Evolutionary conservation across 768 basidiomycete genomes (phyloP).

Genomic region (Kwoniella sp.): DNA sequence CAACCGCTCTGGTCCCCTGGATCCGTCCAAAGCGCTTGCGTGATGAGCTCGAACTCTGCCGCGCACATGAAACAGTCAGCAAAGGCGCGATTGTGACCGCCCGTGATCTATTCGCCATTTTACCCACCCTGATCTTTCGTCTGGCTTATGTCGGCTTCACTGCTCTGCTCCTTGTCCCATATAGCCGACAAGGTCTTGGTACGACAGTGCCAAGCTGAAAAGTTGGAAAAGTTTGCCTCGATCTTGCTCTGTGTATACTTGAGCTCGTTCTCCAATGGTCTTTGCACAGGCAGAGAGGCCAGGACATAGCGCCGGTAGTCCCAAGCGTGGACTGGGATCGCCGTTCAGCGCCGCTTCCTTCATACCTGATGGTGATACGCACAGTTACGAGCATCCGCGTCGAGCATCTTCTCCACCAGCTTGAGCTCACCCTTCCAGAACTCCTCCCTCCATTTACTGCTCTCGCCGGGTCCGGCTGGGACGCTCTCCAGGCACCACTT

Average conservation of each 20-base stretch:
- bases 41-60: conserved; percentile 84
- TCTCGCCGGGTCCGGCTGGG: conserved; percentile 63
- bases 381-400: conserved; percentile 91
- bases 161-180: conserved; percentile 54
- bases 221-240: conserved; percentile 89
- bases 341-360: neutral
- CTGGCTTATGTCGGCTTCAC: conserved; percentile 56
- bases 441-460: conserved; percentile 61
- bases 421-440: conserved; percentile 82
- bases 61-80: neutral
- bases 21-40: conserved; percentile 93
- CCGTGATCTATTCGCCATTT: too few species aligned
- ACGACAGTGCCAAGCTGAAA: conserved; percentile 98
- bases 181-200: conserved; percentile 69
- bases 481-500: conserved; percentile 88
- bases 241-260: conserved; percentile 86
- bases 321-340: conserved; percentile 79
- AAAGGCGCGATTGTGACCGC: too few species aligned
- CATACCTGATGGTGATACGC: conserved; percentile 37
- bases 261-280: conserved; percentile 64
- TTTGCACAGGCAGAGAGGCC: conserved; percentile 58
- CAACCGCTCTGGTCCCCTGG: conserved; percentile 95
- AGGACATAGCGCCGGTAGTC: conserved; percentile 85
- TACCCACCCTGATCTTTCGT: conserved; percentile 66
- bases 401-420: conserved; percentile 87